Evolutionary conservation across 495 filamentous ascomycete genomes (phyloP).

Genomic region (Rusavskia elegans): DNA sequence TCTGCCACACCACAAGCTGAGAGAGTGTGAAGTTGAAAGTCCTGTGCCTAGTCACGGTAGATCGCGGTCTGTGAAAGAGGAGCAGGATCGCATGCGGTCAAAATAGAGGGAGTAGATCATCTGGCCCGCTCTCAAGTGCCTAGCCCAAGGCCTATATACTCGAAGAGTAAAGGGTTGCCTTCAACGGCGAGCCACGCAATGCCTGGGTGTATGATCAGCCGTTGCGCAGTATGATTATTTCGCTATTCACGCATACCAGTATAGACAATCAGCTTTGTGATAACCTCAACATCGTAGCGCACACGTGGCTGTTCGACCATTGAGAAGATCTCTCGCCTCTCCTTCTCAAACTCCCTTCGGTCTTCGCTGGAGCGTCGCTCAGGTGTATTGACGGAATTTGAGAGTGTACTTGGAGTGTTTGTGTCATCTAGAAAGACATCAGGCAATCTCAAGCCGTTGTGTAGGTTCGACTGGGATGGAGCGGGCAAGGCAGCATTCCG

Average conservation of each 20-base stretch:
- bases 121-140: too few species aligned
- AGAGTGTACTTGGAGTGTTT: conserved; percentile 19
- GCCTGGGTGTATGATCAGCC: conserved; percentile 23
- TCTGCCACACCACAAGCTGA: too few species aligned
- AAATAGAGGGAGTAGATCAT: too few species aligned
- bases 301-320: conserved; percentile 75
- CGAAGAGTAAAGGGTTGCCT: conserved; percentile 47
- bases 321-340: conserved; percentile 72
- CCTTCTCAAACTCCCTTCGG: conserved; percentile 33
- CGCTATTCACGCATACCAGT: conserved; percentile 40
- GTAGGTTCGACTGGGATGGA: conserved; percentile 37
- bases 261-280: conserved; percentile 94
- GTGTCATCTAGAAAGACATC: conserved; percentile 17
- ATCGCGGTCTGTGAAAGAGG: too few species aligned
- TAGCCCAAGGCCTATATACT: conserved; percentile 44
- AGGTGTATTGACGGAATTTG: conserved; percentile 13
- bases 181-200: conserved; percentile 64
- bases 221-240: neutral
- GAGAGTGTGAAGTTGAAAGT: too few species aligned
- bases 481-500: conserved; percentile 12
- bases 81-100: too few species aligned
- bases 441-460: conserved; percentile 55
- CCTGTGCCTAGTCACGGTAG: too few species aligned
- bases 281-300: conserved; percentile 90
- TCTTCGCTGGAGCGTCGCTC: conserved; percentile 20